These are phyloP conservation scores for Thelephora ganbajun DNA, from an alignment of 768 basidiomycete species.

Conservation along the genomic window DNA sequence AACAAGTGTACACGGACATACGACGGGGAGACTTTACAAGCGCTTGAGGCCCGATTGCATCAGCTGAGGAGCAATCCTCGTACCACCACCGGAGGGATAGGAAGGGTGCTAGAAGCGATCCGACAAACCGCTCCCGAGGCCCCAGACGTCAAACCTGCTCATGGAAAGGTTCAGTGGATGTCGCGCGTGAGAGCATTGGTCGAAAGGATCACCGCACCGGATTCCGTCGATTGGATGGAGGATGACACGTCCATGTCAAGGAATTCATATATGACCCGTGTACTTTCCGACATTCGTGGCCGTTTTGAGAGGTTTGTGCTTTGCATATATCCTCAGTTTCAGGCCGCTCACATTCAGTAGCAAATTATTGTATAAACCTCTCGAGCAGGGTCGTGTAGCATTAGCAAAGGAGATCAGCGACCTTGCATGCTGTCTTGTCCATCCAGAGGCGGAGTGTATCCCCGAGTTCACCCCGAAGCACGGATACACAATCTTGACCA, in stretches of 20 bases:
- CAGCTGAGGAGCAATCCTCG: not conserved
- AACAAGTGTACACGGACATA: slow-evolving; percentile 6
- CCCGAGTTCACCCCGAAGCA: slow-evolving; percentile 3
- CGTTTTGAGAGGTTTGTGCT: slow-evolving; percentile 27
- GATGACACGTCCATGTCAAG: slow-evolving; percentile 31
- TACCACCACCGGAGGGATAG: not conserved
- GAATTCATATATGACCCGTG: slow-evolving; percentile 25
- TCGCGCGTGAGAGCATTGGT: slow-evolving; percentile 5
- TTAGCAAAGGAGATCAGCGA: slow-evolving; percentile 14
- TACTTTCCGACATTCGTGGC: slow-evolving; percentile 30
- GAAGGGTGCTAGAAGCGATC: not conserved
- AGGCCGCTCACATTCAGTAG: not conserved
- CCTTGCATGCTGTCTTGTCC: slow-evolving; percentile 12
- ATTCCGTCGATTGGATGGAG: slow-evolving; percentile 40
- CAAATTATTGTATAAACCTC: slow-evolving; percentile 24
- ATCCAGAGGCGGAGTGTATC: slow-evolving; percentile 5
- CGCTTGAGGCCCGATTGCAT: slow-evolving; percentile 7
- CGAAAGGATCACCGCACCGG: slow-evolving; percentile 28
- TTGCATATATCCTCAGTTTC: not conserved
- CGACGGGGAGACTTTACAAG: slow-evolving; percentile 12
- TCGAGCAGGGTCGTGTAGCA: slow-evolving; percentile 17
- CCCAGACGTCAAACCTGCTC: not conserved
- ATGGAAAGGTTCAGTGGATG: slow-evolving; percentile 7
- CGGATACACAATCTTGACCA: slow-evolving; percentile 12
- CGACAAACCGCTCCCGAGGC: not conserved